Percentiles rank a stretch among this genome's conserved stretches.
These are phyloP conservation scores for Cytospora chrysosperma DNA, from an alignment of 2,329 filamentous ascomycete genomes.

Conservation along the genomic window DNA sequence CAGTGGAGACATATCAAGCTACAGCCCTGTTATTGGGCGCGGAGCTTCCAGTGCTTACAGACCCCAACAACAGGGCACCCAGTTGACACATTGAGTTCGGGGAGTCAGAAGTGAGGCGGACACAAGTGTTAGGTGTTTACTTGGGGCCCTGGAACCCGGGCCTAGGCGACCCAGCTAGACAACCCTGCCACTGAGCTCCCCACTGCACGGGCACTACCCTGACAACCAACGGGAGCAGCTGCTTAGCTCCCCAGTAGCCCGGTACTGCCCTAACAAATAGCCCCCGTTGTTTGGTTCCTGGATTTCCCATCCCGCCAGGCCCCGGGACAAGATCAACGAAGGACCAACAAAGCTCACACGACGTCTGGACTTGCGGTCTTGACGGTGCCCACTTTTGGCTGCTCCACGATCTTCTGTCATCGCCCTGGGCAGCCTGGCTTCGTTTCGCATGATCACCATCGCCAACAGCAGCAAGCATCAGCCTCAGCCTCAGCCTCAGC, in stretches of 20 bases:
- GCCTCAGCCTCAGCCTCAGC: not conserved
- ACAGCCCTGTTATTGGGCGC: not conserved
- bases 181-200: not conserved
- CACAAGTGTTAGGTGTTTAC: not conserved
- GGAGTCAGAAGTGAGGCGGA: too few relatives aligned
- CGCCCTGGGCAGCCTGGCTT: not conserved
- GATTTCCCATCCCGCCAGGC: not conserved
- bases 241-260: not conserved
- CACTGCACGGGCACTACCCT: not conserved
- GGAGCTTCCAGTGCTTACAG: not conserved
- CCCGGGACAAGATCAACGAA: not conserved
- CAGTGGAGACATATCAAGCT: not conserved
- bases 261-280: not conserved
- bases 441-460: not conserved
- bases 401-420: constrained; percentile 20
- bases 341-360: not conserved
- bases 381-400: constrained; percentile 9
- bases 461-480: too few relatives aligned
- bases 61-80: not conserved
- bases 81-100: not conserved
- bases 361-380: constrained; percentile 9
- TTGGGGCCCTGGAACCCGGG: not conserved
- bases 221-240: not conserved
- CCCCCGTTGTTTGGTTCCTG: not conserved
- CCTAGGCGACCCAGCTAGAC: not conserved